Base-by-base conservation (phyloP, 768 basidiomycete species). In the Clitopilus hobsonii region DNA sequence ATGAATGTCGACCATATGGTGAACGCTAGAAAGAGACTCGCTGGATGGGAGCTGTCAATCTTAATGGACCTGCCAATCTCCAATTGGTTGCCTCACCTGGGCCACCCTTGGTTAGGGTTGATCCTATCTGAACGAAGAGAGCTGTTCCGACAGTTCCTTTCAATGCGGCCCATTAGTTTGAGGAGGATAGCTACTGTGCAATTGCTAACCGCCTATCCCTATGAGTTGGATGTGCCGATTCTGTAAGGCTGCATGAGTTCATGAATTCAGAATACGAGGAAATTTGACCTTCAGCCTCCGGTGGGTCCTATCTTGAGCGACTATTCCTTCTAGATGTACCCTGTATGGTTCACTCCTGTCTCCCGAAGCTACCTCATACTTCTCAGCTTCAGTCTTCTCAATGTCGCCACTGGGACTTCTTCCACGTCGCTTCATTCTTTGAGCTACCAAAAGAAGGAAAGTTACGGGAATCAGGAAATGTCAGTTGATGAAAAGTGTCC, bases 141-240 rank as follows among this genome's bases (percentile, higher is more conserved):
- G 84, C 86, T 2, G 87, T 89, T 52, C 88, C 87, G 56, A 90
- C 79, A n/a, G 86, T 85, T 47, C 87, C 87, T 75, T 52, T 47
- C 32, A 41, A 23, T 16, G n/a, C 22, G 20, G 49, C 56, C 47
- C 26, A 45, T n/a, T n/a, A 38, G 57, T 50, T 23, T 28, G 18
- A 55, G 41, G 20, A 23, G 45, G 50, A 59, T 24, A 2, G 22
- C 11, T 8, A 25, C 24, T 7, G 49, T 3, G 10, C 48, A 6
- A 45, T 24, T 8, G 56, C 63, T 47, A 58, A 76, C 78, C 78
- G 63, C 77, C 77, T 45, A 80, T 78, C 2, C 77, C 78, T 62
- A 80, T 80, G 4, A 81, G 65, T 55, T 80, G 79, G 47, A 81
- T 76, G 60, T 81, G 80, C 5, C 80, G 72, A 53, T 72, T 74